Evolutionary conservation across 2,329 filamentous ascomycete genomes (phyloP).

Genomic region (Balansia obtecta): DNA sequence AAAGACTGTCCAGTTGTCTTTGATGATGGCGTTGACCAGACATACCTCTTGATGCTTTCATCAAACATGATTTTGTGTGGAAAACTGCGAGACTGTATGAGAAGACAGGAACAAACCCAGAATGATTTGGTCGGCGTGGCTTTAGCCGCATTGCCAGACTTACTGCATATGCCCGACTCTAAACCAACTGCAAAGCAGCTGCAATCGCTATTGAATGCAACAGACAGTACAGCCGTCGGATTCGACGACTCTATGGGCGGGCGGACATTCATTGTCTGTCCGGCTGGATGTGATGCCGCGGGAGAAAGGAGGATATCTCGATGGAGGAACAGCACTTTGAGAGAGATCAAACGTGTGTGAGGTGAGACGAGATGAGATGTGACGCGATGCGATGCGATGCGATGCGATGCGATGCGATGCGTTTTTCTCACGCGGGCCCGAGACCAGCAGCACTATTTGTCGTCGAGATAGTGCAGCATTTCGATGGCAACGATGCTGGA

Average conservation of each 20-base stretch:
- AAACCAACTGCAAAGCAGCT: conserved; percentile 81
- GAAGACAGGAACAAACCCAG: neutral
- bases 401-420: too few relatives aligned
- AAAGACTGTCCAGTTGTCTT: neutral
- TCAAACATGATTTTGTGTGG: conserved; percentile 57
- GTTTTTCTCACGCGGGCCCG: neutral
- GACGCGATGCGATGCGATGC: too few relatives aligned
- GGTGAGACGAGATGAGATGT: neutral
- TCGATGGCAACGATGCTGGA: neutral
- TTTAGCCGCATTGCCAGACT: conserved; percentile 16
- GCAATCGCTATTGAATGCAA: conserved; percentile 73
- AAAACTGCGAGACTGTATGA: conserved; percentile 41
- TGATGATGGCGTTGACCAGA: neutral
- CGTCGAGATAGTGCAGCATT: conserved; percentile 1
- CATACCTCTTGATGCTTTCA: conserved; percentile 43
- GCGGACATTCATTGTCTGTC: conserved; percentile 67
- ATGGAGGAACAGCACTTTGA: neutral
- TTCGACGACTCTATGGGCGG: conserved; percentile 69
- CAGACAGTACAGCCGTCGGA: conserved; percentile 65
- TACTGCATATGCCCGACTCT: conserved; percentile 76
- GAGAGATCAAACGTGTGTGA: neutral
- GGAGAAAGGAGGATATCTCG: neutral
- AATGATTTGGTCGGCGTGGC: neutral
- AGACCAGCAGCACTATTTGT: neutral
- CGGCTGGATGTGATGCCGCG: conserved; percentile 11